phyloP scores from a whole-genome alignment of 352 stramenopile genomes.

The Bremia lactucae region DNA sequence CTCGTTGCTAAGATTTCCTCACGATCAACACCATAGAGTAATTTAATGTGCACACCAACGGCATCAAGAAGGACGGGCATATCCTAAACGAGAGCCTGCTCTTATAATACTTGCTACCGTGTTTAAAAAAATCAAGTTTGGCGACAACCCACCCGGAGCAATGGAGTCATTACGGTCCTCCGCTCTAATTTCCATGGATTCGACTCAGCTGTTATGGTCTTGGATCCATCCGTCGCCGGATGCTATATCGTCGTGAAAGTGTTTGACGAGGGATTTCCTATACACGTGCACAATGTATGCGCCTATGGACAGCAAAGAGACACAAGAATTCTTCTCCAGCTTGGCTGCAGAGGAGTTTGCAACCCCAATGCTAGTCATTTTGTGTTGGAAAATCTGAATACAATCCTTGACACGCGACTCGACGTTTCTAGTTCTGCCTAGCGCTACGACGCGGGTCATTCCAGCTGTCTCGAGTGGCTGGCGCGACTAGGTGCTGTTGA shows the following conservation, averaged over 20 bases:
- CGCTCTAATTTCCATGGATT: background rate
- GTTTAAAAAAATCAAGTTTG: background rate
- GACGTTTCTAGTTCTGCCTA: background rate
- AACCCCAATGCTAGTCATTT: background rate
- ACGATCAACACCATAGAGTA: too few relatives aligned
- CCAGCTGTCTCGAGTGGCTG: background rate
- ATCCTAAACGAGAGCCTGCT: background rate
- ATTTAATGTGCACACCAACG: background rate
- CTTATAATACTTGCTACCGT: too few relatives aligned
- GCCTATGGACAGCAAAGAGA: background rate
- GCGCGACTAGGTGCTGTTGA: background rate
- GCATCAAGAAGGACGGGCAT: background rate
- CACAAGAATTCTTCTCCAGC: background rate
- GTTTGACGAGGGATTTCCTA: background rate
- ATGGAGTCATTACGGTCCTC: background rate
- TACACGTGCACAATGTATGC: background rate
- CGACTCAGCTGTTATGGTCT: background rate
- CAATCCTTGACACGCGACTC: background rate
- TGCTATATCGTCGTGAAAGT: background rate
- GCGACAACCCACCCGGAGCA: background rate
- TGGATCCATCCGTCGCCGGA: background rate
- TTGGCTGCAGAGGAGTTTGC: background rate
- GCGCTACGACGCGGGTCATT: background rate
- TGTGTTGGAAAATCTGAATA: background rate
- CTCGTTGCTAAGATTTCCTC: background rate